Evolutionary conservation across 352 stramenopile species (phyloP), one percentile per base, ranked within the genome.

Genomic region (Phytophthora constricta): DNA sequence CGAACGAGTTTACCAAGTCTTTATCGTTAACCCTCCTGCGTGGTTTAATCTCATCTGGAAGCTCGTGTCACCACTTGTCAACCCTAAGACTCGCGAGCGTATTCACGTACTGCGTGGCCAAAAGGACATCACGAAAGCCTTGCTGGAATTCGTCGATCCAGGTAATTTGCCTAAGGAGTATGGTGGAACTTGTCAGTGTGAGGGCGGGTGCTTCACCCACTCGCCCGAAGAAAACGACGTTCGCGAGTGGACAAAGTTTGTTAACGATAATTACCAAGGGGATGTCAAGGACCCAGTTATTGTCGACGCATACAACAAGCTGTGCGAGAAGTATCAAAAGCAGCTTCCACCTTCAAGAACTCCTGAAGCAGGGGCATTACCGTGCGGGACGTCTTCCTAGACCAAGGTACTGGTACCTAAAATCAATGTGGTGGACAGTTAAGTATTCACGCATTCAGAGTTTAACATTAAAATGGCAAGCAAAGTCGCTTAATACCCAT

Each of bases 21-120:
- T 93, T 51, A 85, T 93, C 65, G 52, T 93, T 45, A 91, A 93
- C 58, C 81, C 81, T 11, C 85, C 85, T 23, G 62, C 70, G 10
- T 93, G 85, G 85, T 93, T 93, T 50, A 89, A 87, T 54, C 75
- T 93, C 26, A 91, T 93, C 47, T 93, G 84, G 84, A 91, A 91
- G 58, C 56, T 93, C 11, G 80, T 89, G 17, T 86, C 80, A 23
- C 83, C 84, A n/a, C 65, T 91, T 25, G 74, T 93, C 25, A 89
- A 91, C 49, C 72, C 79, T 26, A 90, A 91, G 58, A 93, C 84
- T 13, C 80, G 84, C 23, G 84, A 93, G 53, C 80, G 83, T 50
- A 86, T 92, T 61, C 78, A 89, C 49, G 76, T 90, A 34, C 37
- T 90, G 33, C 76, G 84, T 23, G 79, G 84, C 14, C 68, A 87